These are phyloP conservation scores for Pisolithus thermaeus DNA, from an alignment of 1,284 basidiomycete species.

Conservation along the genomic window DNA sequence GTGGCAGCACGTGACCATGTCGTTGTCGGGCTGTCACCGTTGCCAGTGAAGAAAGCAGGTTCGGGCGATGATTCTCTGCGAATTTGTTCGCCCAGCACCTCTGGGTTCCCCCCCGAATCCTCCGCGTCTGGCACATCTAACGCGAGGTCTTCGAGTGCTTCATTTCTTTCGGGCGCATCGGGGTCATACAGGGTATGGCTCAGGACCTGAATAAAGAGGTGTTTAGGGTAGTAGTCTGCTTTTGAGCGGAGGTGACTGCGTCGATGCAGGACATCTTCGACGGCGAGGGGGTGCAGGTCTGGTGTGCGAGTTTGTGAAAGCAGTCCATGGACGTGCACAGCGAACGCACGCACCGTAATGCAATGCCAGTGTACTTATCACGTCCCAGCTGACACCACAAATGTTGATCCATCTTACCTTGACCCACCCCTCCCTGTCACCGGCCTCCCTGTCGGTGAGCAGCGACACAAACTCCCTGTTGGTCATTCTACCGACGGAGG, in stretches of 20 bases:
- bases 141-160: neutral
- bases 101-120: neutral
- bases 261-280: slow-evolving; percentile 63
- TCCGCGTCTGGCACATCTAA: neutral
- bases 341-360: slow-evolving; percentile 34
- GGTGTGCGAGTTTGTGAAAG: neutral
- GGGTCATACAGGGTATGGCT: slow-evolving; percentile 46
- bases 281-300: slow-evolving; percentile 62
- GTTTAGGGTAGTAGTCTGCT: slow-evolving; percentile 61
- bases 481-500: slow-evolving; percentile 45
- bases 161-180: slow-evolving; percentile 16
- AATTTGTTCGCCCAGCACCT: neutral
- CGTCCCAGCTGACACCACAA: slow-evolving; percentile 66
- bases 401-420: slow-evolving; percentile 70
- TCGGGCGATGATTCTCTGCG: slow-evolving; percentile 5
- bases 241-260: slow-evolving; percentile 55
- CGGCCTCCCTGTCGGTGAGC: slow-evolving; percentile 37
- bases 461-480: slow-evolving; percentile 51
- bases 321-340: neutral
- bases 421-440: slow-evolving; percentile 45
- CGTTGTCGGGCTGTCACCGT: slow-evolving; percentile 1
- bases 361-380: slow-evolving; percentile 57
- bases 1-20: slow-evolving; percentile 4
- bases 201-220: slow-evolving; percentile 63
- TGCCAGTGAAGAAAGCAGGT: slow-evolving; percentile 38